phyloP scores from a whole-genome alignment of 1,139 yeast genomes.

The Kluyveromyces sp. region DNA sequence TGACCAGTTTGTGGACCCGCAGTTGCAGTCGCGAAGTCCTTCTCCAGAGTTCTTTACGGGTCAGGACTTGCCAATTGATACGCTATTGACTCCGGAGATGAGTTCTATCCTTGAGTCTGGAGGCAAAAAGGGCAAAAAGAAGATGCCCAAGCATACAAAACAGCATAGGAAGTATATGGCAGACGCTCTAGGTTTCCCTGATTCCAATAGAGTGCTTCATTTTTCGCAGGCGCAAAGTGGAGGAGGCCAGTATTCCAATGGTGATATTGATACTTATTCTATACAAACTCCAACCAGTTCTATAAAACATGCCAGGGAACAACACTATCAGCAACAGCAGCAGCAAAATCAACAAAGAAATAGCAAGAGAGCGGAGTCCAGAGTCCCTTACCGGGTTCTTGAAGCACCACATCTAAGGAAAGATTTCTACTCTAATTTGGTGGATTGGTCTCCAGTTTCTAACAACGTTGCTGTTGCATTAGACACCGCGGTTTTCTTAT shows the following conservation, averaged over 20 bases:
- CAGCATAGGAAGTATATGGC: conserved; percentile 38
- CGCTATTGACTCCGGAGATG: conserved; percentile 12
- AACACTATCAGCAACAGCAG: not conserved
- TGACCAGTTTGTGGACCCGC: conserved; percentile 12
- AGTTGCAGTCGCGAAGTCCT: conserved; percentile 10
- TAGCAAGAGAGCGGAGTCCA: conserved; percentile 24
- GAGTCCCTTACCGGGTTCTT: conserved; percentile 42
- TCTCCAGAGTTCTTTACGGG: conserved; percentile 26
- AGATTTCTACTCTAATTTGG: conserved; percentile 72
- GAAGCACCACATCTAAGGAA: conserved; percentile 73
- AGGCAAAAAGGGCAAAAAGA: conserved; percentile 12
- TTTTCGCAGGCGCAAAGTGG: conserved; percentile 4
- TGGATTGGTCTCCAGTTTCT: conserved; percentile 60
- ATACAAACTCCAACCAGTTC: conserved; percentile 19
- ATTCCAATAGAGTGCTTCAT: conserved; percentile 18
- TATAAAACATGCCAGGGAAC: conserved; percentile 15
- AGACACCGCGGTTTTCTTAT: conserved; percentile 50
- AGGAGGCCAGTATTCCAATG: too few species aligned
- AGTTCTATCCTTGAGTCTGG: conserved; percentile 11
- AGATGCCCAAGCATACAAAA: conserved; percentile 8
- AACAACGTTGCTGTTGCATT: conserved; percentile 64
- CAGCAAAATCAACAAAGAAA: conserved; percentile 8
- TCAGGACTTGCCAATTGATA: conserved; percentile 25
- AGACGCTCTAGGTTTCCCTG: conserved; percentile 40
- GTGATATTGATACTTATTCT: conserved; percentile 1